A percentile compares a stretch with the other conserved stretches of the same genome.
Conservation (phyloP, 1,139 yeast species). For the Taphrina sp. region DNA sequence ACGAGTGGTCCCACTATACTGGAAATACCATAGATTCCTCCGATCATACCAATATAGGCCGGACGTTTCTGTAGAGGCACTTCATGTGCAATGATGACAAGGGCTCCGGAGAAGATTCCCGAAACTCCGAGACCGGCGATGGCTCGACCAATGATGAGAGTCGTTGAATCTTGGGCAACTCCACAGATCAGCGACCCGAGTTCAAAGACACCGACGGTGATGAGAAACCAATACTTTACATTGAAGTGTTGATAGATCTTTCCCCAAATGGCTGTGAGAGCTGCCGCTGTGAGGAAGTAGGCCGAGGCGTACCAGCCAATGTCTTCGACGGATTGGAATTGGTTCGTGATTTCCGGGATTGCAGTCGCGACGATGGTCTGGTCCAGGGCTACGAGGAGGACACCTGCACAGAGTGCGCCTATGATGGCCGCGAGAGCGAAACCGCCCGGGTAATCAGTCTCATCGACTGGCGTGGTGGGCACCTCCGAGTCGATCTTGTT, state of each 20-base stretch:
- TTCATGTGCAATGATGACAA: slow-evolving; percentile 59
- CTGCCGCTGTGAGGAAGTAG: slow-evolving; percentile 59
- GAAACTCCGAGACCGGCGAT: slow-evolving; percentile 74
- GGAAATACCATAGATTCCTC: slow-evolving; percentile 42
- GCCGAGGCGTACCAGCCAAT: slow-evolving; percentile 51
- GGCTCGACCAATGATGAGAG: slow-evolving; percentile 68
- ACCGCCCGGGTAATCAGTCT: slow-evolving; percentile 1
- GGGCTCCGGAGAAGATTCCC: slow-evolving; percentile 61
- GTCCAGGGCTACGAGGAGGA: slow-evolving; percentile 64
- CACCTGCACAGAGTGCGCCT: slow-evolving; percentile 50
- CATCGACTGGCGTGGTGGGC: too few species aligned
- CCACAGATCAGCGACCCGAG: slow-evolving; percentile 49
- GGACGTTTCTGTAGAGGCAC: slow-evolving; percentile 61
- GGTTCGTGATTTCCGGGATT: slow-evolving; percentile 55
- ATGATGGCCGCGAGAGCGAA: slow-evolving; percentile 44
- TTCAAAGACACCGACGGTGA: slow-evolving; percentile 58
- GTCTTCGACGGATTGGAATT: slow-evolving; percentile 56
- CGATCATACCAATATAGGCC: slow-evolving; percentile 50
- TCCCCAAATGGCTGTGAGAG: slow-evolving; percentile 61
- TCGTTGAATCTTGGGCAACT: slow-evolving; percentile 55
- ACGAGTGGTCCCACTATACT: slow-evolving; percentile 64
- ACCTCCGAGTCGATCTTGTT: too few species aligned
- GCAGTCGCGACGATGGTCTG: slow-evolving; percentile 65
- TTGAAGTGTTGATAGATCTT: slow-evolving; percentile 62
- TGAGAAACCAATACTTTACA: slow-evolving; percentile 53